Conservation (phyloP, 176 grass and related monocot species). For the Calamus simplicifolius region DNA sequence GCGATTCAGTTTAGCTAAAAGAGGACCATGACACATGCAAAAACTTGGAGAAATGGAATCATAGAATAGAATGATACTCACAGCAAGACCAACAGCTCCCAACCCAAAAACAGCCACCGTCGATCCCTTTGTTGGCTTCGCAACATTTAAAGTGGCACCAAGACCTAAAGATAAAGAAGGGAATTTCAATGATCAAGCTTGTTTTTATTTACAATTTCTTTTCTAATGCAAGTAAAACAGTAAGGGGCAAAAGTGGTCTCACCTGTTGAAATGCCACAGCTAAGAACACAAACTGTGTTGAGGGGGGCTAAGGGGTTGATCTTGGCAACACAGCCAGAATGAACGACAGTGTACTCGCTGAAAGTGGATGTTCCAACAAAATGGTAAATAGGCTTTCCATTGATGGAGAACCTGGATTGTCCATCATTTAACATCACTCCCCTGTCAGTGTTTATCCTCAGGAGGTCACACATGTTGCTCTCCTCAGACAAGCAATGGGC, state of each 20-base stretch:
- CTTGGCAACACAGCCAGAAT: not conserved
- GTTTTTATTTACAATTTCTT: too few species aligned
- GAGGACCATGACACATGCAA: too few species aligned
- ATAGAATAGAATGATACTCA: not conserved
- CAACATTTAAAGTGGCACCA: slow-evolving; percentile 7
- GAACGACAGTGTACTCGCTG: slow-evolving; percentile 8
- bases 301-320: slow-evolving; percentile 6
- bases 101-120: slow-evolving; percentile 7
- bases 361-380: slow-evolving; percentile 7
- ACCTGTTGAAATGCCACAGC: slow-evolving; percentile 5
- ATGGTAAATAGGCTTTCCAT: slow-evolving; percentile 5
- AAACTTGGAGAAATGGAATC: too few species aligned
- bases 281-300: not conserved
- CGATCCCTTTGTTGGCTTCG: slow-evolving; percentile 5
- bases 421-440: slow-evolving; percentile 8
- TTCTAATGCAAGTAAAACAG: too few species aligned
- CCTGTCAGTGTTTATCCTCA: slow-evolving; percentile 9
- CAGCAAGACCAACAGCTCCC: slow-evolving; percentile 6
- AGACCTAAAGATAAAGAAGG: not conserved
- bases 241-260: not conserved
- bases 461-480: slow-evolving; percentile 7
- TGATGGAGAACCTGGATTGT: not conserved
- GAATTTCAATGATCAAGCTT: too few species aligned
- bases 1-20: too few species aligned
- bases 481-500: slow-evolving; percentile 1